Conservation (phyloP, 495 filamentous ascomycete genomes). For the Elaphomyces granulatus region DNA sequence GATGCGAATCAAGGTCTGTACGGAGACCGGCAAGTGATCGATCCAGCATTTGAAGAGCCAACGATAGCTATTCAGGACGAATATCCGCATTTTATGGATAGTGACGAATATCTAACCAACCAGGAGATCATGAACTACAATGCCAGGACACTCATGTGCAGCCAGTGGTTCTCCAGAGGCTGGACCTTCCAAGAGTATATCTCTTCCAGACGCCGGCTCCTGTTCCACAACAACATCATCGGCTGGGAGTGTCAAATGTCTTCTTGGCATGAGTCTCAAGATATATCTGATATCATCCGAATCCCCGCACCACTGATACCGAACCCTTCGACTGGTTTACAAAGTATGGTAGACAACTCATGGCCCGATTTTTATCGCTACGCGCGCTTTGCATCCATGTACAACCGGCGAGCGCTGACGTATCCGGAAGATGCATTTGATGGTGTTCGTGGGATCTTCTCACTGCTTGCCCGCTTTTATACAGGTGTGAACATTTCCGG, state of each 20-base stretch:
- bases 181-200: too few relatives aligned
- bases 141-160: too few relatives aligned
- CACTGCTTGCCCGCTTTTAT: background rate
- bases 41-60: background rate
- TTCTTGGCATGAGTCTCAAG: background rate
- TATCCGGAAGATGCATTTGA: background rate
- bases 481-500: background rate
- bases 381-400: background rate
- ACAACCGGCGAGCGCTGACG: background rate
- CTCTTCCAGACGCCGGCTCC: too few relatives aligned
- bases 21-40: background rate
- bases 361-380: background rate
- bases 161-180: too few relatives aligned
- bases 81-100: background rate
- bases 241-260: too few relatives aligned
- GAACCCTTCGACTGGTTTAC: background rate
- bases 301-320: too few relatives aligned
- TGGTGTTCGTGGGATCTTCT: background rate
- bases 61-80: background rate
- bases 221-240: too few relatives aligned
- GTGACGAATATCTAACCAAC: too few relatives aligned
- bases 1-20: background rate
- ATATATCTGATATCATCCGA: too few relatives aligned
- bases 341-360: background rate
- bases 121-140: too few relatives aligned